These are phyloP conservation scores for Trichoderma endophyticum DNA, from an alignment of 2,329 filamentous ascomycete species.

Conservation along the genomic window DNA sequence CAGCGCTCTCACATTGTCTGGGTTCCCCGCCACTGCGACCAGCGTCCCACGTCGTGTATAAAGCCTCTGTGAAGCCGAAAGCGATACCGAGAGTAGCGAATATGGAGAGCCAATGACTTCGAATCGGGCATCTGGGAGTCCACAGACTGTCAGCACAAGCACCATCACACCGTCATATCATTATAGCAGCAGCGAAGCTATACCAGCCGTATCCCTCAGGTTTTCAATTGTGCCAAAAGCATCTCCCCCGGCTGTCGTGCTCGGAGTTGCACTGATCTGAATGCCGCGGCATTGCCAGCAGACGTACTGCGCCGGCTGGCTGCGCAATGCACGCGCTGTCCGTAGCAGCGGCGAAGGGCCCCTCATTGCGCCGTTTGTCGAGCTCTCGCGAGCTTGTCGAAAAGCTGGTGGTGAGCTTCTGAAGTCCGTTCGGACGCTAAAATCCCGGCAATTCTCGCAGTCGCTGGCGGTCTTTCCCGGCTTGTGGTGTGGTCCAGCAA, in stretches of 20 bases:
- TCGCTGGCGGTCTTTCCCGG: constrained; percentile 34
- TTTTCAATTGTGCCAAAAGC: constrained; percentile 51
- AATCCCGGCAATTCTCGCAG: constrained; percentile 16
- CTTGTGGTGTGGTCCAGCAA: neutral
- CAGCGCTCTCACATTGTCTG: constrained; percentile 66
- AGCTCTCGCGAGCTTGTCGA: constrained; percentile 6
- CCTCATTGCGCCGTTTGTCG: constrained; percentile 37
- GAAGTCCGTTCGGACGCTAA: constrained; percentile 5
- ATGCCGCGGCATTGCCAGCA: constrained; percentile 58
- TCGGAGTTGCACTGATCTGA: constrained; percentile 61
- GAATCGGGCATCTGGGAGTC: constrained; percentile 80
- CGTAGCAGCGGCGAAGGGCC: constrained; percentile 40
- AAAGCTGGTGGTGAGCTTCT: neutral
- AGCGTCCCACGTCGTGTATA: constrained; percentile 91
- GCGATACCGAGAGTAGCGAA: constrained; percentile 87
- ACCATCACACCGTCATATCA: neutral
- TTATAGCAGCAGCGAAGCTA: constrained; percentile 8
- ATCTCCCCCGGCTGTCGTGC: constrained; percentile 50
- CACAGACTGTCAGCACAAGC: neutral
- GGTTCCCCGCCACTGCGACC: constrained; percentile 83
- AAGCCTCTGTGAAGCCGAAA: constrained; percentile 89
- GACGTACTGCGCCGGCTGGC: constrained; percentile 36
- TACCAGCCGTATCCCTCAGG: constrained; percentile 52
- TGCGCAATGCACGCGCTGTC: constrained; percentile 33
- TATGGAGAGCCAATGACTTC: constrained; percentile 90